Percentiles rank a stretch among this genome's conserved stretches.
Conservation (phyloP, 371 early-diverging fungal species). For the Paraphysoderma sedebokerense region DNA sequence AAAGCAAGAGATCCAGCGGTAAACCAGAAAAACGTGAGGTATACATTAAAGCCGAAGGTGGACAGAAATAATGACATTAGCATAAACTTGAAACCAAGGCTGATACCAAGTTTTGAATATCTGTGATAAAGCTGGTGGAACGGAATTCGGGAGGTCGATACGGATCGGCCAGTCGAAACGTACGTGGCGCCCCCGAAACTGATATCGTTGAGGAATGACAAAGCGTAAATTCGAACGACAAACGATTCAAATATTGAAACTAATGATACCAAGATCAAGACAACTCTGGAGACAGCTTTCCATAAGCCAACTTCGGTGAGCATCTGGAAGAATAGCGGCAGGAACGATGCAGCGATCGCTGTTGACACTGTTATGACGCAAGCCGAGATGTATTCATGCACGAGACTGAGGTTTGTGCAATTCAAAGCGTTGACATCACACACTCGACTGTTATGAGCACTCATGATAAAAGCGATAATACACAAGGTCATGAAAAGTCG, state of each 20-base stretch:
- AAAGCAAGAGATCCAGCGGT: constrained; percentile 51
- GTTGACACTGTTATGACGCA: constrained; percentile 50
- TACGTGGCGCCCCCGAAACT: constrained; percentile 59
- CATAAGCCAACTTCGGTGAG: constrained; percentile 68
- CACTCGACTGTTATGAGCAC: constrained; percentile 16
- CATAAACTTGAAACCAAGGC: constrained; percentile 51
- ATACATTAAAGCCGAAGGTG: neutral
- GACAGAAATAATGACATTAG: constrained; percentile 45
- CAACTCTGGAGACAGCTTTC: constrained; percentile 51
- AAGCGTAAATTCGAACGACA: constrained; percentile 73
- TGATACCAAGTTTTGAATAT: constrained; percentile 60
- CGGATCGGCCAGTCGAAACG: constrained; percentile 79
- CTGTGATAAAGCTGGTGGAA: constrained; percentile 58
- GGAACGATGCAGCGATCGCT: constrained; percentile 61
- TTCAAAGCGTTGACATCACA: constrained; percentile 21
- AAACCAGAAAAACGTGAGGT: constrained; percentile 71
- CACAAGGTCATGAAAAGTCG: constrained; percentile 75
- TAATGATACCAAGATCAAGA: constrained; percentile 62
- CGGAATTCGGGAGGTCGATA: constrained; percentile 67
- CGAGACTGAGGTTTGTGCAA: constrained; percentile 53
- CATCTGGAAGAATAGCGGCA: constrained; percentile 72
- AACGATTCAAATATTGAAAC: constrained; percentile 80
- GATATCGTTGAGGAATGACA: constrained; percentile 60
- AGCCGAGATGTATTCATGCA: constrained; percentile 56
- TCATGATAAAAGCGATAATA: constrained; percentile 49